These are phyloP conservation scores for Crithidia thermophila DNA, from an alignment of 208 protist genomes.

Conservation along the genomic window DNA sequence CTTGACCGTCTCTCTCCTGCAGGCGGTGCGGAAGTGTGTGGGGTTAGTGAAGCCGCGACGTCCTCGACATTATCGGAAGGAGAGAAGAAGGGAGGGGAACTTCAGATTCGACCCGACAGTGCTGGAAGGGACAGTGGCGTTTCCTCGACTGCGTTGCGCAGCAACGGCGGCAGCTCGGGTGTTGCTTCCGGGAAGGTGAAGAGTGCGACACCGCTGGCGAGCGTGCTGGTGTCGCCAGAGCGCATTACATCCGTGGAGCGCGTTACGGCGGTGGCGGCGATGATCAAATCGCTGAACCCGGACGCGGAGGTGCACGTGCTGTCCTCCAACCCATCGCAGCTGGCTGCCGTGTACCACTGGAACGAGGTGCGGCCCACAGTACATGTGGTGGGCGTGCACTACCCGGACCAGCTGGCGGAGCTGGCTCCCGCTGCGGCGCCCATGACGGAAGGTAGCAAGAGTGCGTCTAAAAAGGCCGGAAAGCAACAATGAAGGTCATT, in stretches of 20 bases:
- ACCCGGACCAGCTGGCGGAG: slow-evolving; percentile 66
- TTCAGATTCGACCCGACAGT: slow-evolving; percentile 3
- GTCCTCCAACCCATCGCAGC: slow-evolving; percentile 55
- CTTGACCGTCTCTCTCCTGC: slow-evolving; percentile 16
- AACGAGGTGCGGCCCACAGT: slow-evolving; percentile 31
- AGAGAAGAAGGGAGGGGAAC: not conserved
- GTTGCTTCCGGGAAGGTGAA: no score
- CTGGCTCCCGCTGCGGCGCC: slow-evolving; percentile 58
- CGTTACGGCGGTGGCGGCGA: slow-evolving; percentile 78
- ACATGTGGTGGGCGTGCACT: slow-evolving; percentile 51
- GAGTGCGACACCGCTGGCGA: not conserved
- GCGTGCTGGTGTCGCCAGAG: slow-evolving; percentile 34
- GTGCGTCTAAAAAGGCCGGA: no score
- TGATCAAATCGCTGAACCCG: slow-evolving; percentile 90
- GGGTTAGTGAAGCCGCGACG: not conserved
- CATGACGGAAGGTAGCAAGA: not conserved
- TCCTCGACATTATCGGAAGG: not conserved
- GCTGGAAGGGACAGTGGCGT: not conserved
- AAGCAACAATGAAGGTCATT: no score
- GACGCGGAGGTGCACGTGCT: slow-evolving; percentile 81
- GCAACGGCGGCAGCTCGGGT: no score
- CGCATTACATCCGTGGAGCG: slow-evolving; percentile 73
- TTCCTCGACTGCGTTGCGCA: no score
- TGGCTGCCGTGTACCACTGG: slow-evolving; percentile 63
- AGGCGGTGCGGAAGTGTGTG: not conserved